Evolutionary conservation across 2,329 filamentous ascomycete genomes (phyloP), one percentile per base, ranked within the genome.

Genomic region (Chaetomium sp.): DNA sequence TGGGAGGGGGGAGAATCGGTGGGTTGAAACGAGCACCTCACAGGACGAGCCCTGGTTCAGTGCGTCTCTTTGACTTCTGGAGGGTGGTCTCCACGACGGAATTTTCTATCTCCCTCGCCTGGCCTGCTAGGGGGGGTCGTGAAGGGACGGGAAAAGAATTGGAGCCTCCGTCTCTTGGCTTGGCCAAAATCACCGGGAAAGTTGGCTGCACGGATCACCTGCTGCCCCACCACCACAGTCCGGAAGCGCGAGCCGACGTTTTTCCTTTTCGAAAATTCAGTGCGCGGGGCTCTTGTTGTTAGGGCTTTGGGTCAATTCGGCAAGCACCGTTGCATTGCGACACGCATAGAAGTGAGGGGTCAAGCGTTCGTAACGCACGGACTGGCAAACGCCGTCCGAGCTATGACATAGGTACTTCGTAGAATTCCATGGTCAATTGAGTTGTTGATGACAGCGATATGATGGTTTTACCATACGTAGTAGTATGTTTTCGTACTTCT

Each of bases 181-280:
- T 46, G 42, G 52, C 36, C 45, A 36, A 43, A 42, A 53, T 48
- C 53, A 44, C 19, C 45, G n/a, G 40, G 46, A 33, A 37, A 34
- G 34, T 46, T 2, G 10, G 48, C 52, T 57, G 59, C 61, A 61
- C 61, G 59, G 59, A 57, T 50, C 59, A 46, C 52, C 14, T 58
- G 11, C 50, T 56, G 56, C 54, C 58, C 61, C 59, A 49, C 57
- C 48, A 41, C 52, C 46, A 19, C 11, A 19, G 36, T 14, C 42
- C 51, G 43, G 44, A 38, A 33, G 1, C 12, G 5, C 32, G 27
- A 40, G 50, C 52, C 53, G 53, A 55, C 47, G 49, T 57, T 64
- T 60, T 64, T 52, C 53, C 54, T 56, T 58, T 62, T 54, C 35
- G 37, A 58, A 62, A 62, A 58, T 64, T 64, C 62, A 61, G 62